Evolutionary conservation across 169 alveolate genomes (phyloP), one percentile per base, ranked within the genome.

Genomic region (Theileria luwenshuni): DNA sequence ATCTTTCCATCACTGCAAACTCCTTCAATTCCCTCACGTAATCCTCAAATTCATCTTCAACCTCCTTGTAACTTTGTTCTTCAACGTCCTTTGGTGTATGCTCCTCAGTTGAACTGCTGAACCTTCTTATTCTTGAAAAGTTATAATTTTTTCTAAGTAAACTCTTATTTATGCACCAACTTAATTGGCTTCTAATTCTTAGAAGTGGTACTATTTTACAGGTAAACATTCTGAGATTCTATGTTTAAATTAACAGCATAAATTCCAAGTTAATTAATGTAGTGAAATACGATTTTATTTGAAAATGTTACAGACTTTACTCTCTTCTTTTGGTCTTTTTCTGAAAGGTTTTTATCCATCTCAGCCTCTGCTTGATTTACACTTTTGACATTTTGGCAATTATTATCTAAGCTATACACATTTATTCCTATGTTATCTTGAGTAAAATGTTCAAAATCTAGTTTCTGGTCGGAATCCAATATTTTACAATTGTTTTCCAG

Each of bases 1-100:
- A 42, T 32, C 84, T 51, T 56, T 75, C 84, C 19, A 75, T 64
- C 28, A 75, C 84, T 1, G 65, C 32, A 21, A 33, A 3, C 12
- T 75, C 76, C 45, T 41, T 65, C 3, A 65, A 21, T 15, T 52
- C 69, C 1, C 12, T 25, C 23, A 71, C 58, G 13, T 51, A 25
- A 0, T 15, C 42, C 13, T 42, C 21, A 42, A 74, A 41, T 35
- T 51, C 68, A 19, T 27, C 8, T 43, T 56, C 65, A 28, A 56
- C 5, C 23, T 56, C 65, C 23, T 21, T 21, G n/a, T n/a, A n/a
- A n/a, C n/a, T n/a, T n/a, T n/a, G n/a, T n/a, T n/a, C n/a, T n/a
- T n/a, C n/a, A n/a, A n/a, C n/a, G n/a, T n/a, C n/a, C n/a, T n/a
- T n/a, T n/a, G n/a, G n/a, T n/a, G n/a, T n/a, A n/a, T n/a, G n/a